A percentile compares a stretch with the other conserved stretches of the same genome.
These are phyloP conservation scores for Irpex sp. DNA, from an alignment of 1,284 basidiomycete species.

Conservation along the genomic window DNA sequence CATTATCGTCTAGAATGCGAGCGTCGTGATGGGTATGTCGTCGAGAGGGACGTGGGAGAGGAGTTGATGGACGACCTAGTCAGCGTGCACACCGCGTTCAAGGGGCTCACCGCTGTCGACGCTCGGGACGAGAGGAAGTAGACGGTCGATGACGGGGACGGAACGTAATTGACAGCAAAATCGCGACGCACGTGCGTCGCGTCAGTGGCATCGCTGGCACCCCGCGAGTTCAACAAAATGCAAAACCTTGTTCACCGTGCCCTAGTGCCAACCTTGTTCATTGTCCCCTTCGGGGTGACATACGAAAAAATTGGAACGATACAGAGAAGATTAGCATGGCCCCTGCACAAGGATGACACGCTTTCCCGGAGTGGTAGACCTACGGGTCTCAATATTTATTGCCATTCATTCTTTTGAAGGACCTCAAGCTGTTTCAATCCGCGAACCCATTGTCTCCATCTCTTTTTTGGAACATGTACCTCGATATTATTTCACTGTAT, in stretches of 20 bases:
- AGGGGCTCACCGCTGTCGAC: neutral
- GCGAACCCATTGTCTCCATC: neutral
- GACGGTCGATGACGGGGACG: neutral
- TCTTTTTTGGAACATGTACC: neutral
- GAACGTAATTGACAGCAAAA: neutral
- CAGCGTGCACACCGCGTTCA: neutral
- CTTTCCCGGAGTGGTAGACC: conserved; percentile 10
- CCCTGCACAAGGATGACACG: conserved; percentile 14
- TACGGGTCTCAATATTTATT: conserved; percentile 14
- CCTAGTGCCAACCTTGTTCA: neutral
- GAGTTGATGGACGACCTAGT: neutral
- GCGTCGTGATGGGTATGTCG: neutral
- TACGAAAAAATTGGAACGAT: conserved; percentile 13
- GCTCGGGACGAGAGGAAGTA: neutral
- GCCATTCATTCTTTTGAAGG: neutral
- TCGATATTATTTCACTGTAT: too few relatives aligned
- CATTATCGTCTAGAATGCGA: conserved; percentile 28
- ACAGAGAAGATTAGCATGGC: conserved; percentile 13
- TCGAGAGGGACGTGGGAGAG: neutral
- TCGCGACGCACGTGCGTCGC: neutral
- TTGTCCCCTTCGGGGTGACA: conserved; percentile 12
- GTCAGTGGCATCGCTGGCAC: neutral
- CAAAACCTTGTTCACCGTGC: neutral
- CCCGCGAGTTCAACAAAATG: conserved; percentile 9
- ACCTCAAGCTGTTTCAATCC: neutral